A percentile compares a stretch with the other conserved stretches of the same genome.
Evolutionary conservation across 495 filamentous ascomycete species (phyloP).

Genomic region (Aspergillus wentii): DNA sequence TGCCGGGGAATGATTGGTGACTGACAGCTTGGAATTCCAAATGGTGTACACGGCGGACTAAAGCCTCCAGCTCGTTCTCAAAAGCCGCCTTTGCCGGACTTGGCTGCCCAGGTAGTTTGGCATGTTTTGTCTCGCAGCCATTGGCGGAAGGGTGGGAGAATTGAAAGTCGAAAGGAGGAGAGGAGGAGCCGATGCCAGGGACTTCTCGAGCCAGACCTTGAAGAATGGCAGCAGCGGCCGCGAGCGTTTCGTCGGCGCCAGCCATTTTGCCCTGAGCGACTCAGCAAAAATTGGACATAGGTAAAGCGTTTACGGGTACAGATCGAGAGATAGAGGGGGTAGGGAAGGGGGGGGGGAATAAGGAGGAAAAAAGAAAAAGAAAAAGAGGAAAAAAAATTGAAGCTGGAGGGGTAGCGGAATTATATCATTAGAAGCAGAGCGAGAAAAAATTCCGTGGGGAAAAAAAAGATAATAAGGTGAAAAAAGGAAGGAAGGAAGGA

Average conservation of each 20-base stretch:
- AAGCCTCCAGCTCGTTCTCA: slow-evolving; percentile 64
- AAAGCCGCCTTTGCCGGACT: slow-evolving; percentile 61
- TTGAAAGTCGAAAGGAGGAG: slow-evolving; percentile 36
- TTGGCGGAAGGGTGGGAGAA: slow-evolving; percentile 27
- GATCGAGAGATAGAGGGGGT: not conserved
- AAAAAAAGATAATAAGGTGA: slow-evolving; percentile 4
- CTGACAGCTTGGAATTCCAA: slow-evolving; percentile 63
- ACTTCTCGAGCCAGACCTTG: slow-evolving; percentile 54
- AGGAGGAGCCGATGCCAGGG: slow-evolving; percentile 31
- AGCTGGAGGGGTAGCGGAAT: too few species aligned
- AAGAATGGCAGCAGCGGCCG: slow-evolving; percentile 58
- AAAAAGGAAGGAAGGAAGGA: slow-evolving; percentile 3
- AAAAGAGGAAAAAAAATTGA: slow-evolving; percentile 9
- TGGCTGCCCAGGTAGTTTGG: slow-evolving; percentile 60
- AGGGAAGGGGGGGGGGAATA: slow-evolving; percentile 3
- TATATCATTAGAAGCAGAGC: slow-evolving; percentile 8
- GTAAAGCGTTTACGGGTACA: slow-evolving; percentile 4
- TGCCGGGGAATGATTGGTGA: slow-evolving; percentile 56
- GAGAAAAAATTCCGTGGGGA: slow-evolving; percentile 5
- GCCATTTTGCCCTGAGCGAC: slow-evolving; percentile 45
- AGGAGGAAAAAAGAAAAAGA: slow-evolving; percentile 5
- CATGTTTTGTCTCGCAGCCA: slow-evolving; percentile 33
- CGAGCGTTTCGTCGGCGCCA: slow-evolving; percentile 55
- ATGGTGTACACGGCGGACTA: slow-evolving; percentile 61
- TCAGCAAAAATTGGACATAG: slow-evolving; percentile 25